Evolutionary conservation across 73 alveolate species (phyloP).

Genomic region (Paramecium bursaria): DNA sequence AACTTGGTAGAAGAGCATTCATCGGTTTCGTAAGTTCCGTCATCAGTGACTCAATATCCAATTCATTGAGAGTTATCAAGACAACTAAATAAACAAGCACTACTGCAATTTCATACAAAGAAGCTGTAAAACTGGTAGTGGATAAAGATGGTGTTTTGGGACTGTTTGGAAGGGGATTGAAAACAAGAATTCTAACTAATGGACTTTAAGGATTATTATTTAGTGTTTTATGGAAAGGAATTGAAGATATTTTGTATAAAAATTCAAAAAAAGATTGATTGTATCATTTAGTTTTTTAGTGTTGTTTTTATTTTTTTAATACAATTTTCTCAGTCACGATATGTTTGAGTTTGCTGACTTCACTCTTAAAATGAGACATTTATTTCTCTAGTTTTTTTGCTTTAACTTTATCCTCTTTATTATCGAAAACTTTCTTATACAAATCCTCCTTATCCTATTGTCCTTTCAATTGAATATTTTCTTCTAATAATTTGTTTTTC

Average conservation of each 20-base stretch:
- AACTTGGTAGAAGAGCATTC: slow-evolving; percentile 78
- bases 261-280: no score
- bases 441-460: no score
- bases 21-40: slow-evolving; percentile 79
- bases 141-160: slow-evolving; percentile 78
- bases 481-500: no score
- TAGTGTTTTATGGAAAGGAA: slow-evolving; percentile 70
- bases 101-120: slow-evolving; percentile 68
- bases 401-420: no score
- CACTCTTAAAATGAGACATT: no score
- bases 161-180: slow-evolving; percentile 77
- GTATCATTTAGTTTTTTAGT: no score
- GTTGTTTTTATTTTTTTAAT: no score
- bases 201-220: slow-evolving; percentile 84
- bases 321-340: no score
- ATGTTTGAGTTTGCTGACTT: no score
- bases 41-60: slow-evolving; percentile 74
- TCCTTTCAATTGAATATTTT: no score
- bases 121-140: slow-evolving; percentile 69
- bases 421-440: no score
- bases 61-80: slow-evolving; percentile 81
- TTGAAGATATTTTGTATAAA: slow-evolving; percentile 61
- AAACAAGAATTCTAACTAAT: slow-evolving; percentile 83
- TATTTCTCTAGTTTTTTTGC: no score
- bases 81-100: slow-evolving; percentile 78